phyloP scores from a whole-genome alignment of 225 moss, liverwort and hornwort species.

The Thuidium tamariscinum region DNA sequence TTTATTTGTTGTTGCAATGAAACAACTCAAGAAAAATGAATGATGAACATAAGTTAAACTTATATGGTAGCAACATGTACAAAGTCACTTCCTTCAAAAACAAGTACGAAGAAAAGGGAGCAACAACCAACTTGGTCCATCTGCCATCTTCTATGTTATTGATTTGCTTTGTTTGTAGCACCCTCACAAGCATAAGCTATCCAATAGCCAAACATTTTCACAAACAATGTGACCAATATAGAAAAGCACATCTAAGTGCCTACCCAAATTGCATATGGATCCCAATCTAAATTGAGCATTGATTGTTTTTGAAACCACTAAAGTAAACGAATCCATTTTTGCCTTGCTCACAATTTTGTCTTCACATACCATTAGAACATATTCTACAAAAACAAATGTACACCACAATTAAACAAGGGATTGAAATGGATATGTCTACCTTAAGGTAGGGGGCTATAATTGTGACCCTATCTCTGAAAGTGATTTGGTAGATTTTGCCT shows the following conservation, averaged over 20 bases:
- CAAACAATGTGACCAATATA: fast-evolving
- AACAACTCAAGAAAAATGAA: not conserved
- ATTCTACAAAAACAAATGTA: too few relatives aligned
- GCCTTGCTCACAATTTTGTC: too few relatives aligned
- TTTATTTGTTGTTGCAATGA: not conserved
- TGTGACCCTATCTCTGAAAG: too few relatives aligned
- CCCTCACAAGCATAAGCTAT: fast-evolving
- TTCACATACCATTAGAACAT: too few relatives aligned
- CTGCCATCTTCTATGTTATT: not conserved
- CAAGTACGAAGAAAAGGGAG: fast-evolving
- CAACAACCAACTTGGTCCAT: fast-evolving
- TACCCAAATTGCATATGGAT: not conserved
- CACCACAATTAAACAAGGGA: too few relatives aligned
- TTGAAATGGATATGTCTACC: too few relatives aligned
- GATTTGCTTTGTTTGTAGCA: fast-evolving
- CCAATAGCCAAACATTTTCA: fast-evolving
- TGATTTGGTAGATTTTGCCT: too few relatives aligned
- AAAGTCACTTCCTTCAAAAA: fast-evolving
- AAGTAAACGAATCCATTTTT: too few relatives aligned
- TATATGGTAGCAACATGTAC: fast-evolving
- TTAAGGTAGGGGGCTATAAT: too few relatives aligned
- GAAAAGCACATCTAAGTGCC: fast-evolving
- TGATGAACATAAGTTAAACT: not conserved
- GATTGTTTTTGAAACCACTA: too few relatives aligned
- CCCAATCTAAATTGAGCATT: too few relatives aligned